These are phyloP conservation scores for Ceratobasidium sp. DNA, from an alignment of 1,284 basidiomycete genomes.

Conservation along the genomic window DNA sequence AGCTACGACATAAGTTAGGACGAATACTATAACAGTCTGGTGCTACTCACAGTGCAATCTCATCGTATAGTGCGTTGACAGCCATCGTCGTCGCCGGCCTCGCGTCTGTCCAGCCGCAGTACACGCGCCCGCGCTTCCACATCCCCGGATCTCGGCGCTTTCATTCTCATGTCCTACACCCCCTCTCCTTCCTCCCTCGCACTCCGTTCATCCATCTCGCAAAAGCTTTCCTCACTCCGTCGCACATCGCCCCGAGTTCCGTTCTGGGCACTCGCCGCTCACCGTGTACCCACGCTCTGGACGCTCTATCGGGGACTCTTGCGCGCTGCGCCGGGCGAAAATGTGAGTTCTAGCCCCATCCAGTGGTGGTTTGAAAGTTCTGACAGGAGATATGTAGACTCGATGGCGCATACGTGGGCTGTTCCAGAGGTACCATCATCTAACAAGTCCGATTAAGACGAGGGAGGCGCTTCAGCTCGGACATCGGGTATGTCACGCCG, in stretches of 20 bases:
- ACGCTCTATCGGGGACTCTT: constrained; percentile 76
- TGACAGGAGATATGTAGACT: constrained; percentile 59
- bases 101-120: constrained; percentile 7
- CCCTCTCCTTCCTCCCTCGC: constrained; percentile 15
- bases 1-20: neutral
- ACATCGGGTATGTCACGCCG: constrained; percentile 61
- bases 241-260: constrained; percentile 70
- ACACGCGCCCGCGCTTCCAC: constrained; percentile 3
- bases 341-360: constrained; percentile 59
- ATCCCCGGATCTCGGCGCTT: constrained; percentile 22
- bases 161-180: constrained; percentile 40
- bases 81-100: constrained; percentile 26
- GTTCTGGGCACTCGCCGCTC: constrained; percentile 76
- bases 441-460: constrained; percentile 63
- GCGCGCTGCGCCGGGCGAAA: constrained; percentile 63
- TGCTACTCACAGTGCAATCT: constrained; percentile 31
- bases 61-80: constrained; percentile 6
- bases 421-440: constrained; percentile 64
- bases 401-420: constrained; percentile 65
- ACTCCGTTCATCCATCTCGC: constrained; percentile 38
- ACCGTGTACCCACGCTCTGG: constrained; percentile 80
- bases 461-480: constrained; percentile 62
- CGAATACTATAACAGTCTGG: neutral
- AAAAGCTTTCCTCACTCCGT: constrained; percentile 62
- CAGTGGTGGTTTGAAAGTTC: constrained; percentile 24